Evolutionary conservation across 2,329 filamentous ascomycete genomes (phyloP), one percentile per base, ranked within the genome.

Genomic region (Pyricularia grisea): DNA sequence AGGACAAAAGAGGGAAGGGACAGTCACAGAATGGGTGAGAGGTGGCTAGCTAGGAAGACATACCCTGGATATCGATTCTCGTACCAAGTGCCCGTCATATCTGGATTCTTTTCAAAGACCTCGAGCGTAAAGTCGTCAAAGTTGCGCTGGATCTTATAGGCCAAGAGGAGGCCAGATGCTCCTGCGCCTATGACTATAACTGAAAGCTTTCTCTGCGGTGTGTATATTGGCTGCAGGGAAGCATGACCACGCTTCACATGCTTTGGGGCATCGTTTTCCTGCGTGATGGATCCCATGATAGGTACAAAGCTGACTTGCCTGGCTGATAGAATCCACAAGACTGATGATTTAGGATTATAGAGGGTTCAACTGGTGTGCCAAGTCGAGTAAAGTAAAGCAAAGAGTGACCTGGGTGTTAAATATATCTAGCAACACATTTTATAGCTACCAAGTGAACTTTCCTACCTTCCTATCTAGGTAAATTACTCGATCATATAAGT

Each of bases 61-160:
- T 73, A 80, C 73, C 79, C 80, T 6, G 79, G 79, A 69, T 81
- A 81, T 68, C 77, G 76, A 73, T 86, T 86, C 73, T 85, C 83
- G 61, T 75, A 83, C 84, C 83, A 86, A 3, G 84, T 85, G 5
- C 84, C 84, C 1, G 78, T 77, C 0, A 84, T 75, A 61, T 80
- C 79, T 1, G 75, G 68, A 70, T 84, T 84, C 74, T 84, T 84
- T 72, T 85, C 83, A 70, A 82, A 85, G 4, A 84, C 66, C 3
- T 66, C 66, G 14, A 71, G 69, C 66, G 61, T 65, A 60, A 79
- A 81, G 70, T 83, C 81, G 20, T 74, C 72, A 67, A 84, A 82
- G 63, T 65, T 76, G 75, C 71, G 71, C 70, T 79, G 78, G 9
- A 84, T 74, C 73, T 84, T 84, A 76, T 84, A 83, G 14, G 82